These are phyloP conservation scores for Chenopodium formosanum DNA, from an alignment of 148 eudicot species.

Conservation along the genomic window DNA sequence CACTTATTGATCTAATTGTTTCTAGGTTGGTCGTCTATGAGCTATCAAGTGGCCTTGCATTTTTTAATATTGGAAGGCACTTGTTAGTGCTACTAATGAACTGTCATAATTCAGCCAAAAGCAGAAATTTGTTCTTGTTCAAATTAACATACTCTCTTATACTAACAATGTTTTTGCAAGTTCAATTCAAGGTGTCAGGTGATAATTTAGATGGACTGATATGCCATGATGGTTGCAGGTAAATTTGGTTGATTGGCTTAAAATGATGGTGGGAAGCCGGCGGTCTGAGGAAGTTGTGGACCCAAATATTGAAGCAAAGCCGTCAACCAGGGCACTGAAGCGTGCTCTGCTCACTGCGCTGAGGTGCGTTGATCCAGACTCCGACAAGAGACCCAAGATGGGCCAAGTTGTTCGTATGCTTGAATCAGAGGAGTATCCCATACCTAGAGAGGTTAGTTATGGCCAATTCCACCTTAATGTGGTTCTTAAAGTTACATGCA, in stretches of 20 bases:
- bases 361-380: constrained; percentile 72
- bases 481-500: background rate
- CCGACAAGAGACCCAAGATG: constrained; percentile 72
- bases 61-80: background rate
- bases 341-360: constrained; percentile 63
- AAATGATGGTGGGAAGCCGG: constrained; percentile 76
- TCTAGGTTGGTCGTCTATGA: background rate
- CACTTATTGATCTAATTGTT: background rate
- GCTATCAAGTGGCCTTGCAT: background rate
- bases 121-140: background rate
- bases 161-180: background rate
- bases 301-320: constrained; percentile 52
- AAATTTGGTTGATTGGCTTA: constrained; percentile 73
- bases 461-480: background rate
- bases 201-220: background rate
- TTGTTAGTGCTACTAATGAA: background rate
- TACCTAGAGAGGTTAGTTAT: constrained; percentile 65
- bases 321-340: constrained; percentile 62
- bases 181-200: background rate
- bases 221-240: constrained; percentile 40
- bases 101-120: background rate
- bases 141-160: background rate
- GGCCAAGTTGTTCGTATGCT: constrained; percentile 76
- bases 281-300: constrained; percentile 72
- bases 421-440: constrained; percentile 70